phyloP scores from a whole-genome alignment of 1,284 basidiomycete genomes.

The Ustilago bromivora region DNA sequence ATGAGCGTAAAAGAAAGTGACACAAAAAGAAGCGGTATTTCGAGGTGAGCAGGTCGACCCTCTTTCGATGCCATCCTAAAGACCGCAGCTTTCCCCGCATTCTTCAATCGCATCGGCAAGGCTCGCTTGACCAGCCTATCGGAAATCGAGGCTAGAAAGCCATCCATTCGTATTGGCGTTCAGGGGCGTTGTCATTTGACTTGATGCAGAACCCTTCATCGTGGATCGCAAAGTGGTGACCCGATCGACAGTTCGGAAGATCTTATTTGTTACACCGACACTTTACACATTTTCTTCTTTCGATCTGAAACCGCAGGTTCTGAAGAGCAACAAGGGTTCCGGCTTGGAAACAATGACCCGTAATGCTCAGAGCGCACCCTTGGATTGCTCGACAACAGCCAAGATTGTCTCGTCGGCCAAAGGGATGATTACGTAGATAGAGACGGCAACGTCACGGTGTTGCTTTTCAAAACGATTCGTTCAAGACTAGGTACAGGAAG shows the following conservation, averaged over 20 bases:
- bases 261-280: neutral
- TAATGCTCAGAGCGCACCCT: neutral
- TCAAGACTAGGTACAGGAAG: too few species aligned
- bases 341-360: too few species aligned
- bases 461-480: neutral
- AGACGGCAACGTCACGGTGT: neutral
- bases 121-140: too few species aligned
- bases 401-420: neutral
- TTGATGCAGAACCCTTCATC: too few species aligned
- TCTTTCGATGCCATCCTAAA: neutral
- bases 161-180: too few species aligned
- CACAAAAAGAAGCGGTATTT: constrained; percentile 1
- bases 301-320: neutral
- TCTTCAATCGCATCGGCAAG: neutral
- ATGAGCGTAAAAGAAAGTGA: constrained; percentile 1
- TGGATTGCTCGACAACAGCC: neutral
- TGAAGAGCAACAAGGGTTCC: neutral
- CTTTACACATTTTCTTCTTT: neutral
- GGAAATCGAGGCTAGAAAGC: too few species aligned
- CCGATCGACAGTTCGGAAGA: neutral
- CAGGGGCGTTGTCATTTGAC: neutral
- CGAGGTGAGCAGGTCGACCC: neutral
- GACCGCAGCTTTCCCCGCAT: constrained; percentile 7
- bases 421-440: neutral
- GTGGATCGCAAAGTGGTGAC: neutral